These are phyloP conservation scores for Cercophora scortea DNA, from an alignment of 495 filamentous ascomycete genomes.

Conservation along the genomic window DNA sequence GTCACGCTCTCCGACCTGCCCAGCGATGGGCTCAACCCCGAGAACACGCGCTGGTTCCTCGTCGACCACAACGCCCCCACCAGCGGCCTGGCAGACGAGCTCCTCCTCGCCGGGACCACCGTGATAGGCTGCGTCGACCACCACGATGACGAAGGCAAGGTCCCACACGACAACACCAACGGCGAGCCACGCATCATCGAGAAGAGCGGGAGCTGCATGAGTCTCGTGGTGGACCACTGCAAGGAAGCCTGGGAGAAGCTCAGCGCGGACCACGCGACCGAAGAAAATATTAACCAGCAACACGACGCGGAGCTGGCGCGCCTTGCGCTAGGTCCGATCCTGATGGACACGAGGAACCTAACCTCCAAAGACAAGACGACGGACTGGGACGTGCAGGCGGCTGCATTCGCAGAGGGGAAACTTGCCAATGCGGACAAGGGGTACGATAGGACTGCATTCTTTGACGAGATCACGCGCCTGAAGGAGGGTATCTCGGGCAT, in stretches of 20 bases:
- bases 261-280: slow-evolving; percentile 5
- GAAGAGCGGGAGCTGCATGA: slow-evolving; percentile 71
- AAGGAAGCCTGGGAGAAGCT: slow-evolving; percentile 47
- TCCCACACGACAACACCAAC: slow-evolving; percentile 36
- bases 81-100: slow-evolving; percentile 38
- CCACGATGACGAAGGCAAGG: slow-evolving; percentile 69
- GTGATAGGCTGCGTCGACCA: slow-evolving; percentile 85
- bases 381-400: slow-evolving; percentile 56
- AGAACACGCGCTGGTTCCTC: slow-evolving; percentile 52
- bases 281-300: slow-evolving; percentile 1
- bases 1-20: slow-evolving; percentile 47
- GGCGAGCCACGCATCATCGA: slow-evolving; percentile 52
- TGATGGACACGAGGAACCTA: slow-evolving; percentile 81
- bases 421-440: slow-evolving; percentile 6
- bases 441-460: slow-evolving; percentile 56
- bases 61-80: slow-evolving; percentile 87
- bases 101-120: slow-evolving; percentile 14
- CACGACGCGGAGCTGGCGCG: slow-evolving; percentile 55
- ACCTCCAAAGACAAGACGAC: slow-evolving; percentile 64
- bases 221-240: slow-evolving; percentile 62
- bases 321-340: slow-evolving; percentile 69
- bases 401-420: slow-evolving; percentile 52
- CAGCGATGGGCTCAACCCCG: slow-evolving; percentile 14
- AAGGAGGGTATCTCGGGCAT: slow-evolving; percentile 67
- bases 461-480: slow-evolving; percentile 50